These are phyloP conservation scores for Gleditsia sinensis DNA, from an alignment of 306 rosid species.

Conservation along the genomic window DNA sequence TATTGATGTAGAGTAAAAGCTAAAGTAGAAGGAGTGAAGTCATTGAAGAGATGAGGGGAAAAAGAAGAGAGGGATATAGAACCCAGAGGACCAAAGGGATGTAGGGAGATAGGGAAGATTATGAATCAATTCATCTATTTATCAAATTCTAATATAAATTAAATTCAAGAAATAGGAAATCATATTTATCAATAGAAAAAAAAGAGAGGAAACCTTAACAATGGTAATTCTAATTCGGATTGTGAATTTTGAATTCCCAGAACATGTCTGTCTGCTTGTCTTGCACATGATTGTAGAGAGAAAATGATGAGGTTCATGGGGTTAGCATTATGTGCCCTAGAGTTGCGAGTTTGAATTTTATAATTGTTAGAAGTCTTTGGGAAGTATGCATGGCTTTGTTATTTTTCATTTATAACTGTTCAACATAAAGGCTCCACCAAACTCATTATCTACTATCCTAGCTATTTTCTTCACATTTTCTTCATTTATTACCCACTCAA, in stretches of 20 bases:
- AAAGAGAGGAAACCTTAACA: not conserved
- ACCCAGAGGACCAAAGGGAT: not conserved
- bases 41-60: conserved; percentile 5
- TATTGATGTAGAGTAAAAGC: not conserved
- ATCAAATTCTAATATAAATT: not conserved
- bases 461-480: not conserved
- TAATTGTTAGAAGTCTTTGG: too few relatives aligned
- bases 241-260: not conserved
- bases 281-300: not conserved
- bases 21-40: too few relatives aligned
- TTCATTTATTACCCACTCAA: too few relatives aligned
- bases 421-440: too few relatives aligned
- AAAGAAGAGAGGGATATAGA: not conserved
- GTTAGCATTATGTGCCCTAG: not conserved
- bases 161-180: not conserved
- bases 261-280: not conserved
- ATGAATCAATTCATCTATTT: not conserved
- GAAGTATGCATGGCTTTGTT: not conserved
- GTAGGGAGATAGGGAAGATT: not conserved
- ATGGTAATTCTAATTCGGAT: not conserved
- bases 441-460: too few relatives aligned
- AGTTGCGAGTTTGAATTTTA: not conserved
- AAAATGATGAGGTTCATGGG: not conserved
- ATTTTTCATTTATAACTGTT: not conserved
- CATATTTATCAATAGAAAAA: too few relatives aligned